These are phyloP conservation scores for Gamsiella multidivaricata DNA, from an alignment of 192 early-diverging fungal genomes.

Conservation along the genomic window DNA sequence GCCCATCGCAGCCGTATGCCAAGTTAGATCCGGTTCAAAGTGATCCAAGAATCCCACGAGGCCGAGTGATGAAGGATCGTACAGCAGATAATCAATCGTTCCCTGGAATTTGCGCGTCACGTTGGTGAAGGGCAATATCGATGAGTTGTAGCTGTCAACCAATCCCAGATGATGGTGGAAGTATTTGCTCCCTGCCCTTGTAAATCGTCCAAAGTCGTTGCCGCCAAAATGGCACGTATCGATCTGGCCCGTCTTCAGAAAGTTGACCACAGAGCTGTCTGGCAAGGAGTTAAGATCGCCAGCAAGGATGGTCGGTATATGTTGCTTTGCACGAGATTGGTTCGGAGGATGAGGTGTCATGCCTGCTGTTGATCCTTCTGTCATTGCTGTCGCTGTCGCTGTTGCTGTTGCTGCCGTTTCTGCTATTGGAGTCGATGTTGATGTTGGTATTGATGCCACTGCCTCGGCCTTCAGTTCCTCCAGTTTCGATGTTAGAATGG, in stretches of 20 bases:
- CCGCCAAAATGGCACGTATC: slow-evolving; percentile 40
- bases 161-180: slow-evolving; percentile 43
- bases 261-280: slow-evolving; percentile 42
- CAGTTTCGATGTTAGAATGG: slow-evolving; percentile 45
- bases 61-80: slow-evolving; percentile 32
- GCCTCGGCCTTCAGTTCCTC: slow-evolving; percentile 38
- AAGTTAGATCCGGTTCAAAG: slow-evolving; percentile 16
- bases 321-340: slow-evolving; percentile 18
- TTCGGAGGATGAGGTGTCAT: not conserved
- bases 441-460: not conserved
- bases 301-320: slow-evolving; percentile 46
- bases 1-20: not conserved
- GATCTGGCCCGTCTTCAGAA: slow-evolving; percentile 37
- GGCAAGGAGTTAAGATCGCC: slow-evolving; percentile 52
- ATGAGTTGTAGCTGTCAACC: slow-evolving; percentile 39
- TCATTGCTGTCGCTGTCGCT: not conserved
- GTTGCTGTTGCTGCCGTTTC: not conserved
- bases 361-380: not conserved
- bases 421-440: not conserved
- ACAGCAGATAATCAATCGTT: slow-evolving; percentile 48
- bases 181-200: slow-evolving; percentile 30
- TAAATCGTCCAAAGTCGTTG: slow-evolving; percentile 51
- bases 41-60: slow-evolving; percentile 49
- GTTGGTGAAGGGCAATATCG: slow-evolving; percentile 43
- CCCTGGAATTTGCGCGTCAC: slow-evolving; percentile 40